These are phyloP conservation scores for Adenanthera pavonina DNA, from an alignment of 306 rosid genomes.

Conservation along the genomic window DNA sequence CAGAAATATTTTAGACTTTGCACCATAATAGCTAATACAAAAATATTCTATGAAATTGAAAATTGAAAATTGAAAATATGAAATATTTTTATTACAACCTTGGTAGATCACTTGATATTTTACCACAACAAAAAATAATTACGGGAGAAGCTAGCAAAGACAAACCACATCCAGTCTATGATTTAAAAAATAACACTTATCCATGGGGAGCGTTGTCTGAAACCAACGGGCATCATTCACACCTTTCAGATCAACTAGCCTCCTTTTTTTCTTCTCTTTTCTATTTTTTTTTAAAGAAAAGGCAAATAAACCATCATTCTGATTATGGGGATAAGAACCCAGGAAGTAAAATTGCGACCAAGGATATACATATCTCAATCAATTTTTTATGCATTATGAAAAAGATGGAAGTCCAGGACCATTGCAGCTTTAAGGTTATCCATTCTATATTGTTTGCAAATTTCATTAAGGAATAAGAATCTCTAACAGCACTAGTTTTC, in stretches of 20 bases:
- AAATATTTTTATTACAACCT: neutral
- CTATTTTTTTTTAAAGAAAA: no score
- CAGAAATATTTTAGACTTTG: slow-evolving; percentile 2
- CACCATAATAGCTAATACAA: neutral
- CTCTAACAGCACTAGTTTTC: slow-evolving; percentile 2
- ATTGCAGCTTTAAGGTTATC: slow-evolving; percentile 5
- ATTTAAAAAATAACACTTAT: neutral
- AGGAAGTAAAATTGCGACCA: slow-evolving; percentile 23
- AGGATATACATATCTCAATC: slow-evolving; percentile 17
- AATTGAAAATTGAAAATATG: neutral
- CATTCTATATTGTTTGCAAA: slow-evolving; percentile 10
- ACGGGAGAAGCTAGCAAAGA: neutral
- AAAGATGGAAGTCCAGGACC: neutral
- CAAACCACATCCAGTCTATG: neutral
- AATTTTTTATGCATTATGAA: slow-evolving; percentile 20
- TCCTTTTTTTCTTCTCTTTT: neutral
- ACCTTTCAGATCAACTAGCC: neutral
- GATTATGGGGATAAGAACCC: neutral
- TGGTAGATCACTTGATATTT: slow-evolving; percentile 10
- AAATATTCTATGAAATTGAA: neutral
- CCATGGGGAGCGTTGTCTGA: slow-evolving; percentile 1
- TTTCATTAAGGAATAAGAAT: slow-evolving; percentile 11
- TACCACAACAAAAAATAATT: slow-evolving; percentile 23
- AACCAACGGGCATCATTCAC: slow-evolving; percentile 17
- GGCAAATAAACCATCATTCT: neutral